Base-by-base conservation (phyloP, 352 stramenopile genomes). In the Globisporangium sylvaticum region DNA sequence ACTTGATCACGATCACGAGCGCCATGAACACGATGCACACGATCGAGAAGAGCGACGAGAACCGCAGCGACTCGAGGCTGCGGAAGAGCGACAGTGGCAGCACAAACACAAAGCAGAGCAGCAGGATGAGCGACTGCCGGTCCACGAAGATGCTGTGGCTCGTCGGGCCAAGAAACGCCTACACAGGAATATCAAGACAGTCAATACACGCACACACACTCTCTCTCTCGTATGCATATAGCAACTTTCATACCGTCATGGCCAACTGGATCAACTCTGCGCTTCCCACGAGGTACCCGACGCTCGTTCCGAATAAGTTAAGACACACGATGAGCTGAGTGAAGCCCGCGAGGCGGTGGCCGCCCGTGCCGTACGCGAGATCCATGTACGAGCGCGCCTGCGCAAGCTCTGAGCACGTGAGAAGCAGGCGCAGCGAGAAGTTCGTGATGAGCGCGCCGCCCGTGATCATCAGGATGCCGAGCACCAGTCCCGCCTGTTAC, bases 21-120 rank as follows among this genome's bases (percentile, higher is more conserved):
- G 86, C 78, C 81, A 96, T 93, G 72, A 94, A 96, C n/a, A 87
- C 77, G 60, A 93, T 94, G 68, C 87, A 96, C 9, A 92, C 58
- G 53, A 96, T 91, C 2, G 85, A 94, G 68, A 96, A 94, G 27
- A 96, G 76, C 68, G 84, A 94, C n/a, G 87, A 89, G 57, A 95
- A 96, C 25, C 89, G 73, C 31, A 96, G 68, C 56, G 89, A 90
- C 62, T 90, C 86, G 12, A 96, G 78, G 65, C 84, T 94, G 12
- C 83, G 84, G 31, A 95, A 81, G 20, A 96, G 71, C 46, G 86
- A 89, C n/a, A 96, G 70, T 39, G 89, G 89, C 29, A 94, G 72
- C 53, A 96, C 83, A 37, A 96, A 83, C 27, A 82, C 63, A 12
- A 72, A 61, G 4, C 74, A 73, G 8, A 95, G 77, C 46, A 91